Evolutionary conservation across 331 rosid species (phyloP).

Genomic region (Telfairia occidentalis): DNA sequence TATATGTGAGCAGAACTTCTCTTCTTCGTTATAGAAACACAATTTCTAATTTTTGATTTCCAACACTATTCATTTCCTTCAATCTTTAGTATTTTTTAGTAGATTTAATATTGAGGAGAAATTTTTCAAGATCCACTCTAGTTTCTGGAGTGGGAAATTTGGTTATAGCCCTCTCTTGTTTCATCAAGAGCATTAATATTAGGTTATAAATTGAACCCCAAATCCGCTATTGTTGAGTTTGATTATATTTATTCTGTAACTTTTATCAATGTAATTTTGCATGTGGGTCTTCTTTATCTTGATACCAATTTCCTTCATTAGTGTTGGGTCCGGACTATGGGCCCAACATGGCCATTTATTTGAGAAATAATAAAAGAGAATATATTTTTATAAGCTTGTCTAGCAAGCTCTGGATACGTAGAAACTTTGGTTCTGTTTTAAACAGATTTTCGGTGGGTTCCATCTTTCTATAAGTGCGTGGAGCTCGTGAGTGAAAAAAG

Average conservation of each 20-base stretch:
- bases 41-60: not conserved
- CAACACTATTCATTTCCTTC: not conserved
- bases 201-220: conserved; percentile 34
- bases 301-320: conserved; percentile 58
- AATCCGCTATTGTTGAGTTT: not conserved
- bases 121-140: conserved; percentile 69
- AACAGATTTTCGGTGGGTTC: too few relatives aligned
- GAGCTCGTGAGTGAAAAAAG: too few relatives aligned
- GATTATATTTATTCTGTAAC: conserved; percentile 29
- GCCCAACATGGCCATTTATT: too few relatives aligned
- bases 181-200: conserved; percentile 53
- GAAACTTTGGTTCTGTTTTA: too few relatives aligned
- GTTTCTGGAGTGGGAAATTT: conserved; percentile 65
- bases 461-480: too few relatives aligned
- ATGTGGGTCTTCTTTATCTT: conserved; percentile 60
- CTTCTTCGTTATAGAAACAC: not conserved
- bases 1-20: conserved; percentile 33
- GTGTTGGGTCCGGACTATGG: too few relatives aligned
- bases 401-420: too few relatives aligned
- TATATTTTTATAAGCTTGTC: too few relatives aligned
- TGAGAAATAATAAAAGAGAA: too few relatives aligned
- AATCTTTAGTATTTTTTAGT: conserved; percentile 23
- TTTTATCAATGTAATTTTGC: conserved; percentile 58
- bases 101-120: conserved; percentile 89
- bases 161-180: conserved; percentile 52